Evolutionary conservation across 2,329 filamentous ascomycete species (phyloP).

Genomic region (Fusarium austroafricanum): DNA sequence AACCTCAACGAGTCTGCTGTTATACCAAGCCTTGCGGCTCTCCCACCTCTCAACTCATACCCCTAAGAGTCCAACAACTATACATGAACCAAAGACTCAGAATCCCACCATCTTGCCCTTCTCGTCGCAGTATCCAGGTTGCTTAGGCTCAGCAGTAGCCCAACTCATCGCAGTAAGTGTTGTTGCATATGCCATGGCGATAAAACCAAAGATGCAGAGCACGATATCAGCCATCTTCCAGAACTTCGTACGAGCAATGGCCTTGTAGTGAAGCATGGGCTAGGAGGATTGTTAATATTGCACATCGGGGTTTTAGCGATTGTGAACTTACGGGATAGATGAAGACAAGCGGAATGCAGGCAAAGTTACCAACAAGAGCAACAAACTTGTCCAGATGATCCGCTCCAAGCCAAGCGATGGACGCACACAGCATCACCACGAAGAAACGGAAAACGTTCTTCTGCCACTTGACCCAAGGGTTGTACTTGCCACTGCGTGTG

Average conservation of each 20-base stretch:
- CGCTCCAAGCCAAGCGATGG: conserved; percentile 91
- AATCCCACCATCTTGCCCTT: conserved; percentile 39
- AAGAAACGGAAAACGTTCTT: conserved; percentile 98
- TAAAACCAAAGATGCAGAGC: conserved; percentile 83
- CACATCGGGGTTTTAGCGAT: not conserved
- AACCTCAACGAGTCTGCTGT: conserved; percentile 15
- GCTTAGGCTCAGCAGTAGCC: conserved; percentile 68
- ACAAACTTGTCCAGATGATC: conserved; percentile 98
- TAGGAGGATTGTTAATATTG: conserved; percentile 57
- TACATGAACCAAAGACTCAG: conserved; percentile 11
- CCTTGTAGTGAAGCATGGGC: conserved; percentile 90
- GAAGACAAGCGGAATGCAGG: conserved; percentile 95
- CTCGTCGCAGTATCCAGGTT: conserved; percentile 67
- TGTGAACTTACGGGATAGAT: conserved; percentile 87
- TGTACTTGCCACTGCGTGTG: conserved; percentile 94
- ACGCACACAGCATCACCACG: conserved; percentile 85
- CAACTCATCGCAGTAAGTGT: conserved; percentile 87
- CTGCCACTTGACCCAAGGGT: conserved; percentile 99
- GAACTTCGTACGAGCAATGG: conserved; percentile 75
- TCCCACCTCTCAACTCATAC: conserved; percentile 10
- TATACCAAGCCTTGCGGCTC: conserved; percentile 29
- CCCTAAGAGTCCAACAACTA: not conserved
- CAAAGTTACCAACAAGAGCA: conserved; percentile 94
- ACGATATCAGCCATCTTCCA: conserved; percentile 78
- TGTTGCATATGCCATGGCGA: conserved; percentile 94